Percentiles rank a stretch among this genome's conserved stretches.
Conservation (phyloP, 805 yeast genomes). For the Tetrapisispora pingtungensis region DNA sequence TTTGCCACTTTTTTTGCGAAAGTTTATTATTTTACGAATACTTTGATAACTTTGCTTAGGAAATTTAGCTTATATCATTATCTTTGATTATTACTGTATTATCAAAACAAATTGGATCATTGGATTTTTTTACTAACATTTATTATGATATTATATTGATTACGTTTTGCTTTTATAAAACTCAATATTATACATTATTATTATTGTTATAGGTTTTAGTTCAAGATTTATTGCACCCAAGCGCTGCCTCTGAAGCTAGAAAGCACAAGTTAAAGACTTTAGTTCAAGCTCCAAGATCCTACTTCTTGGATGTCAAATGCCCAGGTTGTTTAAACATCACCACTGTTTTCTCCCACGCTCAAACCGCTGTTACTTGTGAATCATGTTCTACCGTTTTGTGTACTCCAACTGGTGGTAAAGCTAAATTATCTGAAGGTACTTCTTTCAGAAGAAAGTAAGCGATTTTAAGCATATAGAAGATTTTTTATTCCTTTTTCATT, state of each 20-base stretch:
- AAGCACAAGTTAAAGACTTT: slow-evolving; percentile 96
- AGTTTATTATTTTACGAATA: no score
- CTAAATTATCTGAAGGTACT: slow-evolving; percentile 98
- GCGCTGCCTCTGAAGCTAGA: slow-evolving; percentile 91
- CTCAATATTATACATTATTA: neutral
- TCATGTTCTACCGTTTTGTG: slow-evolving; percentile 96
- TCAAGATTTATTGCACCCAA: slow-evolving; percentile 97
- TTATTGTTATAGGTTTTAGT: slow-evolving; percentile 77
- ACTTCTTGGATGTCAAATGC: slow-evolving; percentile 99
- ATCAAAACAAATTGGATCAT: neutral
- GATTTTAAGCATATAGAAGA: slow-evolving; percentile 2
- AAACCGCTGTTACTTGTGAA: slow-evolving; percentile 99
- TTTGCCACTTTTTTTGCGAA: no score
- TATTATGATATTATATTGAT: neutral
- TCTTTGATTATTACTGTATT: neutral
- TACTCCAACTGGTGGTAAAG: slow-evolving; percentile 99
- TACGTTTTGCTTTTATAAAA: neutral
- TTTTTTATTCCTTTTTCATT: slow-evolving; percentile 1
- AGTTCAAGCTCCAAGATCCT: slow-evolving; percentile 97
- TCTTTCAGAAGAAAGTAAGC: slow-evolving; percentile 97
- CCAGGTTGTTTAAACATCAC: slow-evolving; percentile 99
- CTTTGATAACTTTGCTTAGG: no score
- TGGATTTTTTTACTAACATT: neutral
- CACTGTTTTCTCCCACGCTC: slow-evolving; percentile 99
- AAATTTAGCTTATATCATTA: no score